phyloP scores from a whole-genome alignment of 2,329 filamentous ascomycete species.

The Fusarium burgessii region DNA sequence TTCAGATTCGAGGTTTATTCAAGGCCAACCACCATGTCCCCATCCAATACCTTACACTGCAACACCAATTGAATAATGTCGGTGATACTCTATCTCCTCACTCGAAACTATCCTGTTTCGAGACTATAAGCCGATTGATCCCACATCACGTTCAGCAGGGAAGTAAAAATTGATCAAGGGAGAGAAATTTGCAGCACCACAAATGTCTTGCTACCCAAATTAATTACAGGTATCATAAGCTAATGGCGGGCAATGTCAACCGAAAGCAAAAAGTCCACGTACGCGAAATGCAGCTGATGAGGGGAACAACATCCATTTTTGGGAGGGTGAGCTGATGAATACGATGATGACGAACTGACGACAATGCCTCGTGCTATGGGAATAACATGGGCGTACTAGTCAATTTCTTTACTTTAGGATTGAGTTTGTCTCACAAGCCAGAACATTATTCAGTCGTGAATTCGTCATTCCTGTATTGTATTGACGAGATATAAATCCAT shows the following conservation, averaged over 20 bases:
- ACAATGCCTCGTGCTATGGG: constrained; percentile 15
- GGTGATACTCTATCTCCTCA: background rate
- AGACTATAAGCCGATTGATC: constrained; percentile 3
- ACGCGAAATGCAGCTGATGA: constrained; percentile 19
- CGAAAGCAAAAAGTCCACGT: constrained; percentile 24
- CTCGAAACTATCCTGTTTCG: constrained; percentile 15
- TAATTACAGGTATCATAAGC: background rate
- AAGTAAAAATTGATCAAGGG: background rate
- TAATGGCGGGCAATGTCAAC: background rate
- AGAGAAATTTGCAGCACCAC: background rate
- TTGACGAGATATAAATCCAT: background rate
- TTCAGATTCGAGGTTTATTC: constrained; percentile 24
- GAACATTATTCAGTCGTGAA: background rate
- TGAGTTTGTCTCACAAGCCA: background rate
- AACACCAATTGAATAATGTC: constrained; percentile 10
- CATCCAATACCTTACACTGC: background rate
- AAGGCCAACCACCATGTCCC: background rate
- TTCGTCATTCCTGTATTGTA: background rate
- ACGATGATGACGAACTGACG: constrained; percentile 34
- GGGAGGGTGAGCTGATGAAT: constrained; percentile 23
- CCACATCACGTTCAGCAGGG: constrained; percentile 15
- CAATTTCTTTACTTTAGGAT: background rate
- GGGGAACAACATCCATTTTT: constrained; percentile 14
- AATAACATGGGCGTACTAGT: constrained; percentile 13
- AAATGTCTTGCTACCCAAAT: background rate